A percentile compares a stretch with the other conserved stretches of the same genome.
These are phyloP conservation scores for Podaxis sp. DNA, from an alignment of 768 basidiomycete species.

Conservation along the genomic window DNA sequence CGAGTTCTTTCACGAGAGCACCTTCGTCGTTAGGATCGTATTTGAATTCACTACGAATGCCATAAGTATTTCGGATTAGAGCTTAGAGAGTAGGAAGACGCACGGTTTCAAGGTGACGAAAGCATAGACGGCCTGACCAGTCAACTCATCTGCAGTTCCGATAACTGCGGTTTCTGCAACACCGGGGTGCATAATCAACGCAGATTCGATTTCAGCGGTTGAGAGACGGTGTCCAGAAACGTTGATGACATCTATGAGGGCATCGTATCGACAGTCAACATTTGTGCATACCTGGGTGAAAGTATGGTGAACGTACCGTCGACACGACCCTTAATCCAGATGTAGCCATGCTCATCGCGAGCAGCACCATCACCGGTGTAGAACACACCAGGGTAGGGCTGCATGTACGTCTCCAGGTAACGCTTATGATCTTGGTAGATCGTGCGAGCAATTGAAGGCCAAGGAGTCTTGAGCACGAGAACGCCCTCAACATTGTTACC, in stretches of 20 bases:
- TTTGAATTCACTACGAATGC: slow-evolving; percentile 66
- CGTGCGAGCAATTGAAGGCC: slow-evolving; percentile 95
- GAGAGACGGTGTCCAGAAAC: slow-evolving; percentile 96
- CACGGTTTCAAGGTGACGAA: slow-evolving; percentile 95
- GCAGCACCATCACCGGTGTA: slow-evolving; percentile 98
- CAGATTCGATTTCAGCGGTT: slow-evolving; percentile 97
- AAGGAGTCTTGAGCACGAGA: slow-evolving; percentile 80
- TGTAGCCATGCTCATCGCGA: slow-evolving; percentile 92
- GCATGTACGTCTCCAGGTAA: slow-evolving; percentile 53
- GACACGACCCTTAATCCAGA: slow-evolving; percentile 98
- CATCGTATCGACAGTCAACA: not conserved
- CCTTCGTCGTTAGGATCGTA: slow-evolving; percentile 71
- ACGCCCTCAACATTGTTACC: slow-evolving; percentile 92
- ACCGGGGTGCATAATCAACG: slow-evolving; percentile 90
- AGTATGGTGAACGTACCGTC: slow-evolving; percentile 57
- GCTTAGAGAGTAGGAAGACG: slow-evolving; percentile 27
- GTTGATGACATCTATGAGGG: slow-evolving; percentile 83
- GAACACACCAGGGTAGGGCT: slow-evolving; percentile 87
- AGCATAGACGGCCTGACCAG: slow-evolving; percentile 91
- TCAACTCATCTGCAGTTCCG: slow-evolving; percentile 82
- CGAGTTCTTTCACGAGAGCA: slow-evolving; percentile 79
- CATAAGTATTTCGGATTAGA: not conserved
- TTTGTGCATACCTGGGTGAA: not conserved
- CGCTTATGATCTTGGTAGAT: slow-evolving; percentile 92
- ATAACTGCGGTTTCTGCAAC: slow-evolving; percentile 97